phyloP scores from a whole-genome alignment of 768 basidiomycete species.

The Podaxis sp. region DNA sequence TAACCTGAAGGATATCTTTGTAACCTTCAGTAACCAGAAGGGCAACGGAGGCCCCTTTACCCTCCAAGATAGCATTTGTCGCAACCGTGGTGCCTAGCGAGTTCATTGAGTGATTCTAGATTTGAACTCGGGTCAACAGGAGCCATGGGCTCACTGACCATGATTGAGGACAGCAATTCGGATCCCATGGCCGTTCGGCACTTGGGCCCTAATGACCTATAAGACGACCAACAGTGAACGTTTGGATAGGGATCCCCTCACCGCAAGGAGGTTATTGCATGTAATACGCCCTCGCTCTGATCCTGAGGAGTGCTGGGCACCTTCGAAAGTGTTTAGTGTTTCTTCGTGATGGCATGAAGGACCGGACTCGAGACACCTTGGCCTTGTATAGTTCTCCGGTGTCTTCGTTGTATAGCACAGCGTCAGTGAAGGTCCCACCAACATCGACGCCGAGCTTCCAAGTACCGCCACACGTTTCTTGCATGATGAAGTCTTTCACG shows the following conservation, averaged over 20 bases:
- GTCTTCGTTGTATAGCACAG: conserved; percentile 20
- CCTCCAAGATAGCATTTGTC: conserved; percentile 27
- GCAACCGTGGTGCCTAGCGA: conserved; percentile 20
- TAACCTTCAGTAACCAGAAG: conserved; percentile 26
- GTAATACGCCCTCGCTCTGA: conserved; percentile 23
- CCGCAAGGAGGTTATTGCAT: conserved; percentile 19
- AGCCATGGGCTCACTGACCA: conserved; percentile 9
- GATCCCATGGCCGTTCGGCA: conserved; percentile 11
- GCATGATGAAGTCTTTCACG: not conserved
- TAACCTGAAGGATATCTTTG: conserved; percentile 16
- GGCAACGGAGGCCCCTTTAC: conserved; percentile 23
- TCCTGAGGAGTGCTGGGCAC: conserved; percentile 23
- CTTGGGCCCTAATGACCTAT: conserved; percentile 12
- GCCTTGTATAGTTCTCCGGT: conserved; percentile 21
- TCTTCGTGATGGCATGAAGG: not conserved
- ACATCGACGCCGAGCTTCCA: conserved; percentile 26
- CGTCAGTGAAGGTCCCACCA: conserved; percentile 23
- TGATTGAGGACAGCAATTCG: conserved; percentile 18
- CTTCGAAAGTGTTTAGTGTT: not conserved
- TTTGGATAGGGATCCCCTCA: not conserved
- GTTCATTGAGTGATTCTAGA: not conserved
- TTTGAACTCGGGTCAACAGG: not conserved
- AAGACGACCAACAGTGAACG: not conserved
- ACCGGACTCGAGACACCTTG: conserved; percentile 15
- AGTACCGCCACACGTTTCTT: not conserved